Evolutionary conservation across 2,329 filamentous ascomycete species (phyloP).

Genomic region (Incumbomyces lentus): DNA sequence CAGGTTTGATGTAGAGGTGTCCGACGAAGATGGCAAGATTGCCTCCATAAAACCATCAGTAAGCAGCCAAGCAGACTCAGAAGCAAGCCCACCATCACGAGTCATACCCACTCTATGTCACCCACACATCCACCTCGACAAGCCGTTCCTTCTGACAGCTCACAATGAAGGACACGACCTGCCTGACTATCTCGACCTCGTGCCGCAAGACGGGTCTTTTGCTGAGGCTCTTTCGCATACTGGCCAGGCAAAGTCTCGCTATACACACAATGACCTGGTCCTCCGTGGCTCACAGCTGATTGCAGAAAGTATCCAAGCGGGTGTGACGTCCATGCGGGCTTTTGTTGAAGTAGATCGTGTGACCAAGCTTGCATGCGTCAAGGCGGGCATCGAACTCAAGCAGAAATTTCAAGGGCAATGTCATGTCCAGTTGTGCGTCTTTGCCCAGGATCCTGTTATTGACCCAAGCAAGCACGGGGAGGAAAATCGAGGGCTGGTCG

Average conservation of each 20-base stretch:
- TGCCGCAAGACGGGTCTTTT: constrained; percentile 52
- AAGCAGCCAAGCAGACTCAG: not conserved
- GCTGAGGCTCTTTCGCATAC: constrained; percentile 53
- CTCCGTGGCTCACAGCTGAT: constrained; percentile 55
- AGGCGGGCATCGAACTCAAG: constrained; percentile 49
- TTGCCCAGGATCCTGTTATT: constrained; percentile 61
- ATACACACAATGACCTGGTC: constrained; percentile 52
- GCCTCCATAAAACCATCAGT: constrained; percentile 11
- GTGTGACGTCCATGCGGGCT: constrained; percentile 58
- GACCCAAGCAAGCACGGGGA: constrained; percentile 40
- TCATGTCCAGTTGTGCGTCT: constrained; percentile 57
- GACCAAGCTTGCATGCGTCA: constrained; percentile 48
- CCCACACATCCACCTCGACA: constrained; percentile 62
- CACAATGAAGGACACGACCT: constrained; percentile 10
- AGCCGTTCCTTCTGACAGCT: constrained; percentile 30
- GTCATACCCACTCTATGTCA: constrained; percentile 53
- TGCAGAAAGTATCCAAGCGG: constrained; percentile 52
- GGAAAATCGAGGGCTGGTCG: constrained; percentile 43
- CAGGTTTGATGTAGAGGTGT: constrained; percentile 12
- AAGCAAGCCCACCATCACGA: constrained; percentile 16
- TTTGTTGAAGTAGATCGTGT: constrained; percentile 62
- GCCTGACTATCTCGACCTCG: constrained; percentile 45
- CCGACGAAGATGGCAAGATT: constrained; percentile 10
- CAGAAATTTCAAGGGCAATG: constrained; percentile 43
- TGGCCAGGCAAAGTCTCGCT: constrained; percentile 50